phyloP scores from a whole-genome alignment of 1,139 yeast genomes.

The Taiozyma sp. region DNA sequence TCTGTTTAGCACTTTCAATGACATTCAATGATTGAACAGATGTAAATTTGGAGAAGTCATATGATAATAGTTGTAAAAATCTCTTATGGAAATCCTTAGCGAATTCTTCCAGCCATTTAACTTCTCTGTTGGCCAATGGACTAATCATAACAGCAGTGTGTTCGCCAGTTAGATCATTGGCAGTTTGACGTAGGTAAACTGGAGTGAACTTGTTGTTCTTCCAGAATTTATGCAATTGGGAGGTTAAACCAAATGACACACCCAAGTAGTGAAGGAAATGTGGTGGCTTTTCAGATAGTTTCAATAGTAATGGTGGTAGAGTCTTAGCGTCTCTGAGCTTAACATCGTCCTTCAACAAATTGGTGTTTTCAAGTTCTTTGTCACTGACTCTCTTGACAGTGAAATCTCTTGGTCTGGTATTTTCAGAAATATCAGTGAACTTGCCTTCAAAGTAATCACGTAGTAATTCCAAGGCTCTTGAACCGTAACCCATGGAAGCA shows the following conservation, averaged over 20 bases:
- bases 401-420: slow-evolving; percentile 43
- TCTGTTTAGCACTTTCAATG: slow-evolving; percentile 61
- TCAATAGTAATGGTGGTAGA: slow-evolving; percentile 83
- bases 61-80: slow-evolving; percentile 73
- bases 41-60: slow-evolving; percentile 75
- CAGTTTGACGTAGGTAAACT: slow-evolving; percentile 90
- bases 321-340: slow-evolving; percentile 83
- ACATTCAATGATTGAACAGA: slow-evolving; percentile 79
- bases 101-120: slow-evolving; percentile 75
- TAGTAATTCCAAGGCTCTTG: slow-evolving; percentile 79
- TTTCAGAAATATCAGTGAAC: slow-evolving; percentile 79
- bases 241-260: slow-evolving; percentile 91
- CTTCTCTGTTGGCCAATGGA: slow-evolving; percentile 59
- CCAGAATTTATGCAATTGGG: slow-evolving; percentile 88
- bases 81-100: slow-evolving; percentile 86
- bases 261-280: slow-evolving; percentile 84
- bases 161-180: slow-evolving; percentile 95
- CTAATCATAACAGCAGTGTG: slow-evolving; percentile 93
- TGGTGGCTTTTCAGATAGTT: slow-evolving; percentile 83
- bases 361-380: slow-evolving; percentile 55
- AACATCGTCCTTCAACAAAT: slow-evolving; percentile 69
- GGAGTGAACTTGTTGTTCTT: slow-evolving; percentile 77
- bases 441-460: slow-evolving; percentile 91
- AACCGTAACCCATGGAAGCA: slow-evolving; percentile 95
- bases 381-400: slow-evolving; percentile 70